These are phyloP conservation scores for Ascoidea rubescens DNA, from an alignment of 805 yeast species.

Conservation along the genomic window DNA sequence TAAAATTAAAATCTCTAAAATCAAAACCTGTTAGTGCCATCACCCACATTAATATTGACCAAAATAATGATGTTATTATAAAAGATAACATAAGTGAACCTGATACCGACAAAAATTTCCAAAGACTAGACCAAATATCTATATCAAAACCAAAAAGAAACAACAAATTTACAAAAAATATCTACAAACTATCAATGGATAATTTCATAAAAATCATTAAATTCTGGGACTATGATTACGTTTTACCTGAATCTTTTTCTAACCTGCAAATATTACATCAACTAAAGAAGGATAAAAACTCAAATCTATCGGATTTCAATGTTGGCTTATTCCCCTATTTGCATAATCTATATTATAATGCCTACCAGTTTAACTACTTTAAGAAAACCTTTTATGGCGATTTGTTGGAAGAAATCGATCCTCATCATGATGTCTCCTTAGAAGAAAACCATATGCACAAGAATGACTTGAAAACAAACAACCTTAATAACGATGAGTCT, in stretches of 20 bases:
- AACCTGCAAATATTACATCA: neutral
- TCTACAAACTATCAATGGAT: slow-evolving; percentile 8
- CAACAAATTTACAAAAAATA: slow-evolving; percentile 4
- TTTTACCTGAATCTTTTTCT: slow-evolving; percentile 5
- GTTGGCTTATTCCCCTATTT: slow-evolving; percentile 8
- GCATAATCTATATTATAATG: slow-evolving; percentile 9
- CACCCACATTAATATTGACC: neutral
- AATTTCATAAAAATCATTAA: slow-evolving; percentile 9
- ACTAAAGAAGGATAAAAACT: neutral
- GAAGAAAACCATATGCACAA: slow-evolving; percentile 2
- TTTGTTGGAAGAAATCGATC: neutral
- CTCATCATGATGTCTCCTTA: neutral
- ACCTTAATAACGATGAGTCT: neutral
- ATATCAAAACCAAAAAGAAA: slow-evolving; percentile 1
- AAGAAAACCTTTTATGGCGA: slow-evolving; percentile 1
- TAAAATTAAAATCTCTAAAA: neutral
- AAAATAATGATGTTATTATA: neutral
- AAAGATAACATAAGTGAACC: neutral
- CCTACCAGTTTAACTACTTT: slow-evolving; percentile 8
- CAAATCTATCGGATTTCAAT: too few species aligned
- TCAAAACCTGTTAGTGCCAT: neutral
- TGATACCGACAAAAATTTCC: neutral
- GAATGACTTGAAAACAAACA: neutral
- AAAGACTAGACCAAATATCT: neutral
- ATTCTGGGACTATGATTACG: slow-evolving; percentile 10